Evolutionary conservation across 202 grass and related monocot species (phyloP).

Genomic region (Setaria viridis): DNA sequence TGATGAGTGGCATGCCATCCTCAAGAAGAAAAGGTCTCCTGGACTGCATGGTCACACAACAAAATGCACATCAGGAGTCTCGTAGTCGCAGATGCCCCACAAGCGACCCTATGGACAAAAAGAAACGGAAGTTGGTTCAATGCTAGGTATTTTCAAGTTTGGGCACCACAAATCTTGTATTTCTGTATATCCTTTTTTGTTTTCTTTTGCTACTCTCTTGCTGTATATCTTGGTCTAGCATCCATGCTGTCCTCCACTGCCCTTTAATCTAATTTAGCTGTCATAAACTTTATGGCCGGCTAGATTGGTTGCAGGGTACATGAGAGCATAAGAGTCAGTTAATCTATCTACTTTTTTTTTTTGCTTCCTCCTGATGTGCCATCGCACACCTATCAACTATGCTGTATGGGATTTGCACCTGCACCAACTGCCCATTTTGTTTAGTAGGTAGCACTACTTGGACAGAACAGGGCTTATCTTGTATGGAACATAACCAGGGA

Average conservation of each 20-base stretch:
- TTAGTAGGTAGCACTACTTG: slow-evolving; percentile 4
- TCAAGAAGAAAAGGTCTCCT: slow-evolving; percentile 57
- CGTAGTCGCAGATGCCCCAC: slow-evolving; percentile 28
- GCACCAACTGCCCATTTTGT: slow-evolving; percentile 7
- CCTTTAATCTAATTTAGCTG: neutral
- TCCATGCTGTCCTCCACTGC: neutral
- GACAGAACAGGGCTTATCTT: neutral
- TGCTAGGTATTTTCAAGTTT: slow-evolving; percentile 32
- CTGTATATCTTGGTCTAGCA: slow-evolving; percentile 5
- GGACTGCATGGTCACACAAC: slow-evolving; percentile 46
- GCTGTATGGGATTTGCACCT: neutral
- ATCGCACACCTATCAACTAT: neutral
- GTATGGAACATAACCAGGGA: neutral
- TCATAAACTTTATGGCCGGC: slow-evolving; percentile 17
- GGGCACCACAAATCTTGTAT: slow-evolving; percentile 3
- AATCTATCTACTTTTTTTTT: neutral
- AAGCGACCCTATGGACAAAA: slow-evolving; percentile 46
- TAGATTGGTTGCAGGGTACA: neutral
- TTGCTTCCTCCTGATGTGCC: slow-evolving; percentile 24
- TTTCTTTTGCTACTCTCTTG: slow-evolving; percentile 10
- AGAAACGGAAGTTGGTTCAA: slow-evolving; percentile 48
- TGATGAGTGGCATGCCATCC: slow-evolving; percentile 58
- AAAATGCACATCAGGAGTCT: slow-evolving; percentile 24
- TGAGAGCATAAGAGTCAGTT: neutral
- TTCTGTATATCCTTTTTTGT: slow-evolving; percentile 23